Evolutionary conservation across 2,329 filamentous ascomycete genomes (phyloP), one percentile per base, ranked within the genome.

Genomic region (Furcasterigmium furcatum): DNA sequence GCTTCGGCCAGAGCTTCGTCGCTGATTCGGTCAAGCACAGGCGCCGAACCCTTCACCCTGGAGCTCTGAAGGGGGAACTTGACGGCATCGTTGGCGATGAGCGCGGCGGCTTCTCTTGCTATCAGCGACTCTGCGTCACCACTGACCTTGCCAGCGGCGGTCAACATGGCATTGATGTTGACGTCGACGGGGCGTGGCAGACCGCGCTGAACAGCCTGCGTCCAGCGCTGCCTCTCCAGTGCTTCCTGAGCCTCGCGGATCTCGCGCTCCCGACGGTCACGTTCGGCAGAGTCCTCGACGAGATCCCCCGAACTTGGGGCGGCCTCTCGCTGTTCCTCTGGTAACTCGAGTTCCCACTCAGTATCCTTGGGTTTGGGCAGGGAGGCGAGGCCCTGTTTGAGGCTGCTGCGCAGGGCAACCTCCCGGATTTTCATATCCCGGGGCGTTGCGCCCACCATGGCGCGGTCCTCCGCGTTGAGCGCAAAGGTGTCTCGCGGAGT

Each of bases 281-380:
- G 81, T 53, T 91, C 83, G 14, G 88, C 90, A 5, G 75, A 73
- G 52, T 79, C 76, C 54, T 79, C 76, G 44, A 79, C 79, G 10
- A 77, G 58, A 44, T 81, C 74, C 20, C 76, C 70, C 5, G 67
- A 67, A 2, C 61, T 55, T n/a, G 59, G 56, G 21, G 50, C 65
- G 4, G 70, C 58, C 55, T 94, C 88, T 50, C 79, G 72, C 52
- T 87, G 77, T 52, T 96, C 91, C 34, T 95, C 90, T 0, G 92
- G 92, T 27, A 95, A 71, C 61, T 96, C 92, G 38, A 97, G 81
- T 55, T 97, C 94, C 86, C 89, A 97, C 54, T 96, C 91, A 0
- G 83, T 87, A 59, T 96, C 90, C 60, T 95, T 96, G 1, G 94
- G 94, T 59, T 88, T 95, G 1, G 94, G 94, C 14, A 99, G 75